Percentiles rank a stretch among this genome's conserved stretches.
Evolutionary conservation across 495 filamentous ascomycete genomes (phyloP).

Genomic region (Cercophora newfieldiana): DNA sequence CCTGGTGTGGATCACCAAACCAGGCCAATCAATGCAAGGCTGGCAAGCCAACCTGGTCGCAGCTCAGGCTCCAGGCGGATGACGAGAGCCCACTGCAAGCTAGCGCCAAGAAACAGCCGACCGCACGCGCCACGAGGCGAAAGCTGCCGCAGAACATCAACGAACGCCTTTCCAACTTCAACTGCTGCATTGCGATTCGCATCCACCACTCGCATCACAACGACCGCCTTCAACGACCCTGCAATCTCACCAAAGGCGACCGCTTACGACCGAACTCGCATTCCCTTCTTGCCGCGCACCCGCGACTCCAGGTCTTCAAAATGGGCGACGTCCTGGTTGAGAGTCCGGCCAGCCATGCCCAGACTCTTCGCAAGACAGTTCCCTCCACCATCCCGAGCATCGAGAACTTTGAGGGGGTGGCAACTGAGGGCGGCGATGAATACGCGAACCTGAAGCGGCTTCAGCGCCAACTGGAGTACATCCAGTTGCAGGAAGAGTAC

Average conservation of each 20-base stretch:
- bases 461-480: slow-evolving; percentile 96
- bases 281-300: not conserved
- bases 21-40: slow-evolving; percentile 17
- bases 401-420: slow-evolving; percentile 79
- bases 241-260: not conserved
- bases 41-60: not conserved
- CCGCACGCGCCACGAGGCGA: slow-evolving; percentile 35
- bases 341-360: slow-evolving; percentile 68
- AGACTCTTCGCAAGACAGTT: slow-evolving; percentile 67
- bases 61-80: slow-evolving; percentile 31
- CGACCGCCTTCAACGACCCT: not conserved
- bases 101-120: slow-evolving; percentile 19
- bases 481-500: slow-evolving; percentile 98
- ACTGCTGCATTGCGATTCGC: not conserved
- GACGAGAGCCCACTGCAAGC: slow-evolving; percentile 28
- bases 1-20: not conserved
- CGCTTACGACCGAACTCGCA: not conserved
- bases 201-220: slow-evolving; percentile 10
- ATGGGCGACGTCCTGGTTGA: slow-evolving; percentile 88
- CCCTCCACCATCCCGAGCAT: slow-evolving; percentile 87
- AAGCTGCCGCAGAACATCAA: slow-evolving; percentile 29
- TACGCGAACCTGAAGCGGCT: slow-evolving; percentile 94
- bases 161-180: slow-evolving; percentile 16
- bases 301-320: slow-evolving; percentile 28
- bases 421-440: slow-evolving; percentile 82